Conservation (phyloP, 2,329 filamentous ascomycete species). For the Epichloe elymi region DNA sequence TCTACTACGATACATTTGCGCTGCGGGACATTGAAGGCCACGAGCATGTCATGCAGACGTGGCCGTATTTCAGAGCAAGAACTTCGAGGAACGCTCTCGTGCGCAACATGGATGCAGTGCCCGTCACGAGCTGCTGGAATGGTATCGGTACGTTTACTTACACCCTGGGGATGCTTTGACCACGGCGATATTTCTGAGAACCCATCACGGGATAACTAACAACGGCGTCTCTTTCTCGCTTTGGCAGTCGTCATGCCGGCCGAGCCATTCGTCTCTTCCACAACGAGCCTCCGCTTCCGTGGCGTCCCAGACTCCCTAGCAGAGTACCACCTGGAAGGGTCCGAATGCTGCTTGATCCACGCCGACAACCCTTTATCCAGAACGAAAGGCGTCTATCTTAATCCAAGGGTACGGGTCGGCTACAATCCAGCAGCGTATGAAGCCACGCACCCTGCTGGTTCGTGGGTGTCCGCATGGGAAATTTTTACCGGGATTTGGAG, state of each 20-base stretch:
- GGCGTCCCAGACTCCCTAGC: slow-evolving; percentile 51
- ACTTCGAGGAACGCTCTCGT: slow-evolving; percentile 41
- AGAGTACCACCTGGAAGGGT: slow-evolving; percentile 53
- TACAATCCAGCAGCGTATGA: slow-evolving; percentile 44
- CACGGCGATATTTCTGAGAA: not conserved
- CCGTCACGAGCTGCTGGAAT: slow-evolving; percentile 33
- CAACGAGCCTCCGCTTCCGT: slow-evolving; percentile 42
- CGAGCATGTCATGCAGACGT: slow-evolving; percentile 37
- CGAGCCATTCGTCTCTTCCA: slow-evolving; percentile 37
- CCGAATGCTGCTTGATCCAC: slow-evolving; percentile 68
- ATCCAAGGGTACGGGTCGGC: slow-evolving; percentile 55
- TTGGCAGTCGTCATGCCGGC: slow-evolving; percentile 35
- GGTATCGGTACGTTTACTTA: slow-evolving; percentile 22
- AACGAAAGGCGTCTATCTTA: slow-evolving; percentile 48
- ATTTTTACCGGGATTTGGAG: slow-evolving; percentile 44
- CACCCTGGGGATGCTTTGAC: not conserved
- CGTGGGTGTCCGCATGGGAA: slow-evolving; percentile 34
- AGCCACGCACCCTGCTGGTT: slow-evolving; percentile 26
- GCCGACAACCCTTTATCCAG: slow-evolving; percentile 50
- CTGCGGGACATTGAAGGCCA: slow-evolving; percentile 39
- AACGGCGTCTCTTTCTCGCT: not conserved
- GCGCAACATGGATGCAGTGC: slow-evolving; percentile 30
- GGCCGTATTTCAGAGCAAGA: slow-evolving; percentile 44
- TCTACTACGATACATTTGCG: slow-evolving; percentile 51
- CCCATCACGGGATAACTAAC: not conserved